A percentile compares a stretch with the other conserved stretches of the same genome.
Conservation (phyloP, 805 yeast genomes). For the Metschnikowia similis region DNA sequence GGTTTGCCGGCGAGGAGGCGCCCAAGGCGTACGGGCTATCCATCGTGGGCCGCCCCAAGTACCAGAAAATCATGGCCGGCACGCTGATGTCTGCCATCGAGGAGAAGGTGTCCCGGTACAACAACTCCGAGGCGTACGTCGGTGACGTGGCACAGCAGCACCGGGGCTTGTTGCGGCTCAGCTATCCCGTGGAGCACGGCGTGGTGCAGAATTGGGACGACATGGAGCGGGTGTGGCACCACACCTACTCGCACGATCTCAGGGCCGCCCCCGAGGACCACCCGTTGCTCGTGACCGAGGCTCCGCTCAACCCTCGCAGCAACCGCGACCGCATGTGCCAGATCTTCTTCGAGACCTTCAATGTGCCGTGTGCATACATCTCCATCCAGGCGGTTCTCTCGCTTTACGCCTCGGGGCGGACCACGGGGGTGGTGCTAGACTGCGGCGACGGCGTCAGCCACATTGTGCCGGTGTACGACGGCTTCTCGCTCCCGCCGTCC, state of each 20-base stretch:
- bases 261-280: constrained; percentile 69
- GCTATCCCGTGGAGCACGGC: constrained; percentile 79
- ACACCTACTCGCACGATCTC: constrained; percentile 55
- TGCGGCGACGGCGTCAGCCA: constrained; percentile 93
- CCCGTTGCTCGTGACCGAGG: constrained; percentile 83
- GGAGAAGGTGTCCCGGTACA: constrained; percentile 14
- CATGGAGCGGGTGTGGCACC: constrained; percentile 79
- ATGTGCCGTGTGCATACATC: constrained; percentile 70
- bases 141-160: constrained; percentile 73
- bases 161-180: constrained; percentile 69
- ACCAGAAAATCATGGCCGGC: constrained; percentile 73
- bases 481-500: constrained; percentile 72
- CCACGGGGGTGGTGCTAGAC: constrained; percentile 86
- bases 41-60: constrained; percentile 78
- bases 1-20: constrained; percentile 87
- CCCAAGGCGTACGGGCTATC: constrained; percentile 67
- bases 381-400: constrained; percentile 76
- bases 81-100: constrained; percentile 21
- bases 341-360: constrained; percentile 65
- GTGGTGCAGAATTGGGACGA: constrained; percentile 78
- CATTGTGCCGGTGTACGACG: constrained; percentile 85
- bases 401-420: constrained; percentile 81
- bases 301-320: constrained; percentile 69
- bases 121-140: constrained; percentile 52
- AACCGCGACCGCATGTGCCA: constrained; percentile 63